Evolutionary conservation across 1,139 yeast species (phyloP), one percentile per base, ranked within the genome.

Genomic region (Saccharomycopsis hybrid): DNA sequence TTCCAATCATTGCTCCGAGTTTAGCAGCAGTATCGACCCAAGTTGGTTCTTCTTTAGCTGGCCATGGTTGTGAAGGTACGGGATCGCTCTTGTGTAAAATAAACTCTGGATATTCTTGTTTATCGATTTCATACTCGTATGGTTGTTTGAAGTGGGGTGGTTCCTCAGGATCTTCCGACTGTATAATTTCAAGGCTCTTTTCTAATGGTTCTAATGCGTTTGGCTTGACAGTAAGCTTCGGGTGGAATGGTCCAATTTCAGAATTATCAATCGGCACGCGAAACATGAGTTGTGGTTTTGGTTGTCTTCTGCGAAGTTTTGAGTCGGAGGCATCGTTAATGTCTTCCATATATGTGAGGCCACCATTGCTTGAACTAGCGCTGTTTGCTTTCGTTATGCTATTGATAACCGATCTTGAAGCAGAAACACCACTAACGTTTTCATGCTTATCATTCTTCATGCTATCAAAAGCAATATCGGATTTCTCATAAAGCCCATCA

Each of bases 91-190:
- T 66, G 13, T 67, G 58, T 44, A 81, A 66, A 1, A 85, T 73
- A 45, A 72, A 59, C 1, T 73, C 76, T 2, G 95, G 95, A 62
- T 87, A 90, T 45, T 80, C 79, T 54, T 80, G 85, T 38, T 73
- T 67, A 58, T 74, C 74, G 41, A 94, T 92, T 65, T 94, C 98
- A 44, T 69, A 65, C 52, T 72, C 78, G 60, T 94, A 94, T 0
- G 99, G 99, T 50, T 94, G 95, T 7, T 74, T 73, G 61, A 80
- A 85, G 62, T 80, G 86, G 2, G 78, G 71, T 2, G 87, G 85
- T 33, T 69, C 69, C 9, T 68, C 65, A 2, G 63, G 67, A 9
- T 64, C 68, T 1, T 56, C 73, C 50, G 65, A 74, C 57, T 59
- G 67, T 59, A 64, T 64, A 51, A 85, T 57, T 37, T 60, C 58